Percentiles rank a stretch among this genome's conserved stretches.
Conservation (phyloP, 2,329 filamentous ascomycete genomes). For the Claviceps africana region DNA sequence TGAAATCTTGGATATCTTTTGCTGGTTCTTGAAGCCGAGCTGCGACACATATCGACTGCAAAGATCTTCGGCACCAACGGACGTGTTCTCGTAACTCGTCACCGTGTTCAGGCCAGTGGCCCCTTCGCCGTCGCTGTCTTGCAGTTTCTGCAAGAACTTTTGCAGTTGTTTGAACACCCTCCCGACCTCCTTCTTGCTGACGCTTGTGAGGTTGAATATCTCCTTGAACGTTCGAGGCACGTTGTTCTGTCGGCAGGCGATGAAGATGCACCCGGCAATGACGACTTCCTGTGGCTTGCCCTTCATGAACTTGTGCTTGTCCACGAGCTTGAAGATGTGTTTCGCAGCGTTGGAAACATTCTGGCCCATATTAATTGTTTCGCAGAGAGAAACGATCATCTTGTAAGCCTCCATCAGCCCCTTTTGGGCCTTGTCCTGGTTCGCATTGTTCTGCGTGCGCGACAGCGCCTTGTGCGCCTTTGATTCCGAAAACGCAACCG, state of each 20-base stretch:
- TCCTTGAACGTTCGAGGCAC: constrained; percentile 86
- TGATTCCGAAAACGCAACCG: constrained; percentile 70
- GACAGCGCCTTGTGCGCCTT: constrained; percentile 60
- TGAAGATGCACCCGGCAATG: constrained; percentile 93
- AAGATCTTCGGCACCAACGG: constrained; percentile 70
- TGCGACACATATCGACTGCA: constrained; percentile 82
- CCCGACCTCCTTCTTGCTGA: constrained; percentile 95
- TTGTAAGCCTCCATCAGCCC: constrained; percentile 71
- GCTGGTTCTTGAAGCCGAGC: constrained; percentile 57
- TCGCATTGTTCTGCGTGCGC: constrained; percentile 74
- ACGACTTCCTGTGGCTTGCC: constrained; percentile 89
- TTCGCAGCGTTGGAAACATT: constrained; percentile 81
- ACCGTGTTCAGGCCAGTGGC: constrained; percentile 38
- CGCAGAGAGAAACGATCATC: constrained; percentile 77
- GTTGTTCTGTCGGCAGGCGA: constrained; percentile 81
- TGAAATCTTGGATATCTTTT: constrained; percentile 66
- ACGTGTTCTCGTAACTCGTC: constrained; percentile 59
- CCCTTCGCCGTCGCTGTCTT: constrained; percentile 41
- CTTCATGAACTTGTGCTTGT: constrained; percentile 87
- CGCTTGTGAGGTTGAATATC: constrained; percentile 83
- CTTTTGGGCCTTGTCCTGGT: constrained; percentile 73
- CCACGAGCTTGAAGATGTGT: constrained; percentile 86
- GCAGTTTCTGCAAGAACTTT: constrained; percentile 65
- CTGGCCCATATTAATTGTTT: constrained; percentile 67
- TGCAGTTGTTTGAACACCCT: constrained; percentile 89